Evolutionary conservation across 805 yeast species (phyloP).

Genomic region (Priceomyces haplophilus): DNA sequence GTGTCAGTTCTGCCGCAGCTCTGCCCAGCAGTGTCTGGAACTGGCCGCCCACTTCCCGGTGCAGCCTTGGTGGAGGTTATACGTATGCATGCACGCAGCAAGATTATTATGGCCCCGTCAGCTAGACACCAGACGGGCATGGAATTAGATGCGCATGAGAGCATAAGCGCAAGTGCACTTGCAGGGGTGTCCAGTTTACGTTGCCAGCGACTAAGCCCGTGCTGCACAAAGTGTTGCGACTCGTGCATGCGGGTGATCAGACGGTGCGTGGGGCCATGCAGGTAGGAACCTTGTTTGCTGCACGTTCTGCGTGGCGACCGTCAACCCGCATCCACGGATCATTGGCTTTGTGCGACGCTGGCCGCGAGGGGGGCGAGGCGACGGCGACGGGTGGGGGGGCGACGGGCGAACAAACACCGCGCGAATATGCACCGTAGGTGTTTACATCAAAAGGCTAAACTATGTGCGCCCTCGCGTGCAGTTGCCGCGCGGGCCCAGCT

Average conservation of each 20-base stretch:
- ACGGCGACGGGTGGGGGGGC: too few relatives aligned
- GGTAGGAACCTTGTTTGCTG: too few relatives aligned
- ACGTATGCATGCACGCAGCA: not conserved
- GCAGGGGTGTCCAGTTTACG: not conserved
- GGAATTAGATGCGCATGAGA: not conserved
- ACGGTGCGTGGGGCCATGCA: not conserved
- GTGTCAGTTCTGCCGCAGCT: too few relatives aligned
- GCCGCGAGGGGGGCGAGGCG: too few relatives aligned
- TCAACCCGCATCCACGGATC: not conserved
- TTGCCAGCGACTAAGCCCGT: not conserved
- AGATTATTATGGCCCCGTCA: not conserved
- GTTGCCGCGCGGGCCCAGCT: too few relatives aligned
- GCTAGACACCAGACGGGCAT: not conserved
- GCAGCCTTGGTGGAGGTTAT: too few relatives aligned
- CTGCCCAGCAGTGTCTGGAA: too few relatives aligned
- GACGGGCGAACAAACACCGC: too few relatives aligned
- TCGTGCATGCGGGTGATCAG: not conserved
- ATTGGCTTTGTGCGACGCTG: not conserved
- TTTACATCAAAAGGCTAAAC: too few relatives aligned
- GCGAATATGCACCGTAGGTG: too few relatives aligned
- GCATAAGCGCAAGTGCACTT: conserved; percentile 1
- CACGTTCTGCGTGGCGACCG: not conserved
- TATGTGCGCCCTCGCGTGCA: too few relatives aligned
- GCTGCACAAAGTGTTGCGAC: not conserved
- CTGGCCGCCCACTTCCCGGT: too few relatives aligned